Conservation (phyloP, 2,329 filamentous ascomycete genomes). For the Chaetothyriales sp. region DNA sequence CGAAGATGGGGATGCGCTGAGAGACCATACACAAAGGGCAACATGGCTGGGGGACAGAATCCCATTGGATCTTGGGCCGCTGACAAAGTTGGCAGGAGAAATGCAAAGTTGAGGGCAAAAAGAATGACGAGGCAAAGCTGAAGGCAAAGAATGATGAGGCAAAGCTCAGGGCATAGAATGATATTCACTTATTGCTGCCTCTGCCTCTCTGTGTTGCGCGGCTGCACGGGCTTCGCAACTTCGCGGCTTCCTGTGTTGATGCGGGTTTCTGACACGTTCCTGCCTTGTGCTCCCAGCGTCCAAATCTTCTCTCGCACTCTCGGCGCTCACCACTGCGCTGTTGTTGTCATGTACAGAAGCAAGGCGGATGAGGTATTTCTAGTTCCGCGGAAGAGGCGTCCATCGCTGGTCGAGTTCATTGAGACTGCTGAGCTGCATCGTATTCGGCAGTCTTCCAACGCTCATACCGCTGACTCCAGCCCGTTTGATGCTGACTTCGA, state of each 20-base stretch:
- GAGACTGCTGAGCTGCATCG: neutral
- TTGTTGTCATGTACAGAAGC: neutral
- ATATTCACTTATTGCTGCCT: no score
- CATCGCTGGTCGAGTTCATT: neutral
- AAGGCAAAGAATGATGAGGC: neutral
- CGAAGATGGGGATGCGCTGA: constrained; percentile 37
- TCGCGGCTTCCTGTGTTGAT: no score
- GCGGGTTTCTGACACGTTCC: neutral
- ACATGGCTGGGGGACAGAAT: constrained; percentile 34
- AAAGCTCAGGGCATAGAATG: no score
- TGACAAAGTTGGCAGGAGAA: constrained; percentile 17
- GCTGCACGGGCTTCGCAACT: no score
- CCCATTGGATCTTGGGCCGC: constrained; percentile 29
- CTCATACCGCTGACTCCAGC: neutral
- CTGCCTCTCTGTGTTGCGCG: no score
- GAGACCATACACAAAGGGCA: constrained; percentile 33
- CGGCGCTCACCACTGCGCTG: neutral
- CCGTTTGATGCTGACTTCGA: neutral
- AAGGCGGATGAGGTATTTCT: neutral
- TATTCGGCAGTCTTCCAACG: neutral
- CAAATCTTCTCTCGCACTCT: neutral
- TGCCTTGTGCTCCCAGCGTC: neutral
- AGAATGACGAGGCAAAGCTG: neutral
- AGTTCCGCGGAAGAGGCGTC: neutral
- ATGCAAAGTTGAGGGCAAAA: neutral